phyloP scores from a whole-genome alignment of 345 rosid species.

The Lagerstroemia speciosa region DNA sequence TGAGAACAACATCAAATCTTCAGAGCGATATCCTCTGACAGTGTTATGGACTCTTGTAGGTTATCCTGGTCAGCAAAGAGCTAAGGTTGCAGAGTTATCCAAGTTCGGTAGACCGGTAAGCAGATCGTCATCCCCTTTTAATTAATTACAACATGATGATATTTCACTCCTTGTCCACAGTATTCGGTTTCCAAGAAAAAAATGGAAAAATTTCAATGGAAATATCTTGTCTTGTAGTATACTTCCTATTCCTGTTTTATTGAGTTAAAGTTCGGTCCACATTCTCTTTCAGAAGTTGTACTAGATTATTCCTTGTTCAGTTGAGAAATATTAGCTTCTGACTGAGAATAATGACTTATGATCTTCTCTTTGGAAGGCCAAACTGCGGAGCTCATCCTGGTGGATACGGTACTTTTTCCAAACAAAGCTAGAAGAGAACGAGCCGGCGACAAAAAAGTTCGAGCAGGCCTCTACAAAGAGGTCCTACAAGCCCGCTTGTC shows the following conservation, averaged over 20 bases:
- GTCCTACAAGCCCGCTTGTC: conserved; percentile 67
- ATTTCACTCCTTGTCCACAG: background rate
- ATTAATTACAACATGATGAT: background rate
- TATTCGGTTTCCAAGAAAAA: background rate
- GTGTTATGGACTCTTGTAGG: conserved; percentile 20
- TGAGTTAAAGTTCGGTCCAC: background rate
- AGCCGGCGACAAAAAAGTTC: conserved; percentile 62
- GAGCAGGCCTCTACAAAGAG: conserved; percentile 52
- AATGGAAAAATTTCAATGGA: background rate
- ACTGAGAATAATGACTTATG: background rate
- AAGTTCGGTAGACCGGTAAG: conserved; percentile 70
- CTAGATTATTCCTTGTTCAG: background rate
- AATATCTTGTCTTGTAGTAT: background rate
- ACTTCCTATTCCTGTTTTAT: background rate
- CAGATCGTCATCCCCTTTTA: conserved; percentile 5
- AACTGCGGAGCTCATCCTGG: conserved; percentile 81
- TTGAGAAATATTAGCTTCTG: background rate
- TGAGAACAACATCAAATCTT: background rate
- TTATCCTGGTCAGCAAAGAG: conserved; percentile 49
- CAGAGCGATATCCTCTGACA: background rate
- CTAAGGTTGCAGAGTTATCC: conserved; percentile 52
- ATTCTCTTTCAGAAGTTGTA: too few relatives aligned
- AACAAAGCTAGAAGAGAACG: conserved; percentile 55
- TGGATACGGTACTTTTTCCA: conserved; percentile 69
- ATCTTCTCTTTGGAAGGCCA: conserved; percentile 41